Evolutionary conservation across 768 basidiomycete species (phyloP), one percentile per base, ranked within the genome.

Genomic region (Amanita fuliginea): DNA sequence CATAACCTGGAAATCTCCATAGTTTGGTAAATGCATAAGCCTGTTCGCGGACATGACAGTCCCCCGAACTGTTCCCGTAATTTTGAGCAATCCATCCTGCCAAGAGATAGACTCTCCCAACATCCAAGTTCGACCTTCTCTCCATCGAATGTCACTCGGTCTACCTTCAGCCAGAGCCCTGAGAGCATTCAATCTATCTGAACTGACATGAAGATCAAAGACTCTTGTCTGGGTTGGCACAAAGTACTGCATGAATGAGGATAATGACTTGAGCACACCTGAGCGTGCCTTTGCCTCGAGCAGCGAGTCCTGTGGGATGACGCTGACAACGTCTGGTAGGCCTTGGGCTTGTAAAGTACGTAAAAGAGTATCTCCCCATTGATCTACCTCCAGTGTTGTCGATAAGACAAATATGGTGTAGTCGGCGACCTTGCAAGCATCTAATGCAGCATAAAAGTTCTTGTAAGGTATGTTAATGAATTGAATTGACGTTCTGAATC

Each of bases 161-260:
- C 79, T 81, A 10, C 91, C 91, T 60, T 97, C 94, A 33, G 87
- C 86, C 16, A 98, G 60, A 6, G 82, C 72, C 28, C 95, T 76
- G 33, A 93, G 57, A 1, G 86, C 80, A 54, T 78, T 89, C 13
- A 87, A 62, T 8, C 76, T 67, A 57, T 95, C 92, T 4, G 84
- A 71, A 19, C 72, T 57, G 1, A 66, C 63, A 47, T 79, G 72
- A 41, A 91, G 64, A 64, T 93, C 90, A 59, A 81, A 86, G 0
- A 98, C 73, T 30, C 83, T 75, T 6, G 74, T 67, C 58, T 93
- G 85, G 19, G 76, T 72, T 2, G 95, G 95, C 52, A 89, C 87
- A 64, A 98, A 99, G 67, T 97, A 97, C 55, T 84, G 83, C 51
- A 94, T 81, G 71, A 97, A 99, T 8, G 93, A 96, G 7, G 95